Base-by-base conservation (phyloP, 345 rosid genomes). In the Dipteronia dyeriana region DNA sequence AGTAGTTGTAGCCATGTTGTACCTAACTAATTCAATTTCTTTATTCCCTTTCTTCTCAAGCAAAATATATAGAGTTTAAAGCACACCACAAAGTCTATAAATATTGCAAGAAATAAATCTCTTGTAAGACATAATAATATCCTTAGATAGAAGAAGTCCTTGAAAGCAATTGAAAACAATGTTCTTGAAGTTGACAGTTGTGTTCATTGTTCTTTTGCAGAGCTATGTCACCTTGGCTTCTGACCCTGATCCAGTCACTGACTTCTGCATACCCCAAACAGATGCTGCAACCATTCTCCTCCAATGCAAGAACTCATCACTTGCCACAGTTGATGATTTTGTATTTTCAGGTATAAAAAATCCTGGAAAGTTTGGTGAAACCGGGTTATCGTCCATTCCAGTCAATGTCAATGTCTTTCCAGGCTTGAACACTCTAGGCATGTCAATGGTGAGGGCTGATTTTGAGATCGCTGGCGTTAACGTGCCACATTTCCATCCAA, bases 401-500 rank as follows among this genome's bases (percentile, higher is more conserved):
- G 94, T 90, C 45, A 90, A 77, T 77, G 88, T 86, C 2, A 76
- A 86, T 63, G 78, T 73, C 76, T 92, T 92, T 80, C 98, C 94
- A 0, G 97, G 97, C 1, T 83, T 94, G 9, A 92, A 91, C 88
- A 90, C 90, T 11, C 82, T 91, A 23, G 95, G 95, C 0, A 20
- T 91, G 82, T 90, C 97, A 1, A 82, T 94, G 70, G 97, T 86
- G 25, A 84, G 95, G 7, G 97, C 97, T 56, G 97, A 94, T 82
- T 85, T 92, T 25, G 82, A 90, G 2, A 82, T 85, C 1, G 89
- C 88, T 7, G 91, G 94, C 0, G 86, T 94, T 71, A 91, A 92
- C 71, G 87, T 87, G 69, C 97, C 97, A 13, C 98, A 92, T 80
- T 85, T 87, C 81, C 98, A 91, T 75, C 98, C 95, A 0, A 82